phyloP scores from a whole-genome alignment of 2,329 filamentous ascomycete species.

The Sclerotinia glacialis region DNA sequence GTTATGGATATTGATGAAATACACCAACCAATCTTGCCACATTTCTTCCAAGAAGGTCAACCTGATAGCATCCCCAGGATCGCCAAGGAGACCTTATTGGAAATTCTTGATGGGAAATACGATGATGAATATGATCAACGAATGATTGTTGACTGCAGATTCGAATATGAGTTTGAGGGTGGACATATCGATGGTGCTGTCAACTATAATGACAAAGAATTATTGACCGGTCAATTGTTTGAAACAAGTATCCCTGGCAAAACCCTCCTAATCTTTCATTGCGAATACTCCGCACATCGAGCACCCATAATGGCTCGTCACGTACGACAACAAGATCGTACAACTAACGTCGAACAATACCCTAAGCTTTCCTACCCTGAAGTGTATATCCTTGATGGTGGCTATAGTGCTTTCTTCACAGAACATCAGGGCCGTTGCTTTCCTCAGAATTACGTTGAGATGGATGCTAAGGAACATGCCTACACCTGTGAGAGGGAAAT shows the following conservation, averaged over 20 bases:
- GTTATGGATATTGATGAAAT: conserved; percentile 82
- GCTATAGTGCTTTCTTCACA: conserved; percentile 89
- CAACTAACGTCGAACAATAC: conserved; percentile 80
- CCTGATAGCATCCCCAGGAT: conserved; percentile 88
- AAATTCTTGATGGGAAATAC: conserved; percentile 85
- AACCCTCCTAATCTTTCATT: conserved; percentile 89
- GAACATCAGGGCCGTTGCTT: conserved; percentile 78
- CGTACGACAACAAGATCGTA: conserved; percentile 84
- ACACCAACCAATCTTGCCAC: conserved; percentile 72
- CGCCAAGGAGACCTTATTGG: conserved; percentile 72
- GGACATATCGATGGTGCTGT: conserved; percentile 91
- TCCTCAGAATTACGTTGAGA: conserved; percentile 94
- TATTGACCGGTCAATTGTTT: conserved; percentile 77
- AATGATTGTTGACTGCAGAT: conserved; percentile 91
- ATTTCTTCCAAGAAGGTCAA: conserved; percentile 77
- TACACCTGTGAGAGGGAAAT: conserved; percentile 92
- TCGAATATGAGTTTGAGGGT: conserved; percentile 97
- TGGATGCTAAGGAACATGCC: conserved; percentile 89
- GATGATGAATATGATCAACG: conserved; percentile 73
- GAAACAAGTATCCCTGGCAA: conserved; percentile 60
- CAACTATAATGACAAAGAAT: conserved; percentile 97
- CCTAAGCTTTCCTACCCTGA: conserved; percentile 92
- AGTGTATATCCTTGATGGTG: conserved; percentile 93
- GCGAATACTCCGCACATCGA: conserved; percentile 96
- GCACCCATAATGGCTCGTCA: conserved; percentile 95